These are phyloP conservation scores for Phytopythium litorale DNA, from an alignment of 352 stramenopile genomes.

Conservation along the genomic window DNA sequence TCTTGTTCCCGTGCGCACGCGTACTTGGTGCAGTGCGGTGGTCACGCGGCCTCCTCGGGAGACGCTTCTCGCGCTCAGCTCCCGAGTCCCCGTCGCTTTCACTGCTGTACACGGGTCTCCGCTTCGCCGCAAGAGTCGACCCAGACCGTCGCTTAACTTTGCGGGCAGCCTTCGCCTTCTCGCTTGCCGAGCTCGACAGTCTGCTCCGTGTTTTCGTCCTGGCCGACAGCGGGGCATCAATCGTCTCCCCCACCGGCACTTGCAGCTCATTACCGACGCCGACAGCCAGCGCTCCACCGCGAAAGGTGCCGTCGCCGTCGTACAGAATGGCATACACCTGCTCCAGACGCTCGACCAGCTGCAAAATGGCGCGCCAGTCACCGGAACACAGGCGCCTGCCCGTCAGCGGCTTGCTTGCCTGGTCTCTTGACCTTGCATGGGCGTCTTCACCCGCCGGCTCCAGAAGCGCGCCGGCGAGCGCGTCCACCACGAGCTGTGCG, in stretches of 20 bases:
- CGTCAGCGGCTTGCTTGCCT: slow-evolving; percentile 28
- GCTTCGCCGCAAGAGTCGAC: background rate
- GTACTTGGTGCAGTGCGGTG: background rate
- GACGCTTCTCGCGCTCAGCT: background rate
- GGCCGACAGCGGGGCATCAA: background rate
- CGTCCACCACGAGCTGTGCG: slow-evolving; percentile 82
- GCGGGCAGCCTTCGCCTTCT: background rate
- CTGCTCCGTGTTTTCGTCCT: background rate
- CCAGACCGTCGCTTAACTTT: background rate
- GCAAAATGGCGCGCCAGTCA: slow-evolving; percentile 43
- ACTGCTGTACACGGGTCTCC: background rate
- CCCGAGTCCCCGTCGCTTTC: background rate
- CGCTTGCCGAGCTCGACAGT: background rate
- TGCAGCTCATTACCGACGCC: background rate
- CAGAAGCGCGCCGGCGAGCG: slow-evolving; percentile 62
- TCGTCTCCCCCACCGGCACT: background rate
- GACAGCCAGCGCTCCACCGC: background rate
- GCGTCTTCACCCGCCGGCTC: slow-evolving; percentile 27
- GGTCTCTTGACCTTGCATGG: background rate
- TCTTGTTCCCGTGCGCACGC: background rate
- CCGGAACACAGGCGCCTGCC: slow-evolving; percentile 49
- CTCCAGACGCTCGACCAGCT: slow-evolving; percentile 50
- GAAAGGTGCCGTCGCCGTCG: slow-evolving; percentile 19
- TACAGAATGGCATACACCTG: slow-evolving; percentile 59
- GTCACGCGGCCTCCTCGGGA: background rate